Base-by-base conservation (phyloP, 768 basidiomycete species). In the Agrocybe chaxingu region DNA sequence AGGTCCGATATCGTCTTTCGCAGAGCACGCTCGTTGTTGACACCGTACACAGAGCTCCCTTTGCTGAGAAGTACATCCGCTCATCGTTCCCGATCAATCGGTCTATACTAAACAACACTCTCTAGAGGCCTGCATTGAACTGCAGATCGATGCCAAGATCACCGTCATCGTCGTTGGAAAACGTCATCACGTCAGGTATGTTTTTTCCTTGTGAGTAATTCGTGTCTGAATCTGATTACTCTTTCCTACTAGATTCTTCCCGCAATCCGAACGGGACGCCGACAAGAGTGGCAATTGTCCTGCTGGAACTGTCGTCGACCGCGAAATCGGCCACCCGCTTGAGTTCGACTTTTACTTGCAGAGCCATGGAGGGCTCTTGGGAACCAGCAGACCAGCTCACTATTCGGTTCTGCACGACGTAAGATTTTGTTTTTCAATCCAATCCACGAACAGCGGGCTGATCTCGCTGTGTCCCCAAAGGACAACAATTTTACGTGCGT, bases 281-380 rank as follows among this genome's bases (percentile, higher is more conserved):
- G 89, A 92, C 56, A 75, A 71, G 49, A 87, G 82, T 52, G 87
- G 86, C 3, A 93, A 93, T 57, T 86, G 83, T 56, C 81, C 79
- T 1, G 90, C 90, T 1, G 91, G 90, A 8, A 89, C 89, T 0
- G 87, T 92, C 8, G 78, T 91, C n/a, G 91, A 93, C 61, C 74
- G 74, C 5, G 84, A 84, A 13, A 81, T 91, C 36, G 78, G 78
- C 0, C 84, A 88, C 60, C 87, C 88, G 0, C 78, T 80, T 0
- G 87, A 89, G 57, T 85, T 86, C 41, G 91, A 93, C 58, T 93
- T 82, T 63, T 92, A 89, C 59, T 71, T 93, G 2, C 85, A 86
- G 57, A 87, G 84, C 50, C 90, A 93, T 47, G 87, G 80, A 1
- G 89, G 89, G 13, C 70, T 92, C 5, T 72, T 91, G 2, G 91